phyloP scores from a whole-genome alignment of 352 stramenopile genomes.

The Elongisporangium prolatum region DNA sequence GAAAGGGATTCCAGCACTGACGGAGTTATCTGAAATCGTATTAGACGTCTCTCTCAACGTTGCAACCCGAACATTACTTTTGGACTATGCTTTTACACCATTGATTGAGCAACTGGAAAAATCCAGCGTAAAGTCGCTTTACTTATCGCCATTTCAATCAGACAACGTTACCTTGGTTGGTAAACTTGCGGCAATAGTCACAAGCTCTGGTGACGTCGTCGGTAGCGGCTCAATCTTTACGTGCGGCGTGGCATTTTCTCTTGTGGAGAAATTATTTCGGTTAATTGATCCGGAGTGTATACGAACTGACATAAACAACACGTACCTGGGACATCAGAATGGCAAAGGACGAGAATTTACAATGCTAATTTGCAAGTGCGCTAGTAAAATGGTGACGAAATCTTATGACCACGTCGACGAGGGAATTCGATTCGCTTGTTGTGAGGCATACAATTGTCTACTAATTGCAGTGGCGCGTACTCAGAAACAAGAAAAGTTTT shows the following conservation, averaged over 20 bases:
- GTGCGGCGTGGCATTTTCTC: constrained; percentile 47
- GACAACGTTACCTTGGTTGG: constrained; percentile 37
- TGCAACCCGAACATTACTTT: constrained; percentile 33
- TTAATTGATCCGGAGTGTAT: constrained; percentile 60
- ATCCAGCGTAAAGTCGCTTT: constrained; percentile 34
- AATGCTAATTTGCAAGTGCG: constrained; percentile 82
- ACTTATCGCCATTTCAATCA: constrained; percentile 24
- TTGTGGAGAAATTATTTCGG: constrained; percentile 66
- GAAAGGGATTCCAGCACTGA: constrained; percentile 13
- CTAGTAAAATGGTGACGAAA: constrained; percentile 70
- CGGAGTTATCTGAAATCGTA: constrained; percentile 33
- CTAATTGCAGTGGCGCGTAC: constrained; percentile 72
- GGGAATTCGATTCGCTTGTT: constrained; percentile 39
- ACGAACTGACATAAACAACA: constrained; percentile 59
- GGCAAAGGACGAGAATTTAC: constrained; percentile 79
- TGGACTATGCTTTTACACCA: constrained; percentile 45
- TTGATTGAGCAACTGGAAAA: constrained; percentile 37
- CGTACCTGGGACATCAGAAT: constrained; percentile 62
- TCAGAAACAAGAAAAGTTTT: constrained; percentile 86
- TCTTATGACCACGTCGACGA: constrained; percentile 29
- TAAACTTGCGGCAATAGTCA: constrained; percentile 49
- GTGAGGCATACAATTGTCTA: constrained; percentile 69
- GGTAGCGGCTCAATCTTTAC: constrained; percentile 32
- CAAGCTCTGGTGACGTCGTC: constrained; percentile 41
- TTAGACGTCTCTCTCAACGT: constrained; percentile 33